Base-by-base conservation (phyloP, 2,329 filamentous ascomycete species). In the Cladophialophora bantiana region DNA sequence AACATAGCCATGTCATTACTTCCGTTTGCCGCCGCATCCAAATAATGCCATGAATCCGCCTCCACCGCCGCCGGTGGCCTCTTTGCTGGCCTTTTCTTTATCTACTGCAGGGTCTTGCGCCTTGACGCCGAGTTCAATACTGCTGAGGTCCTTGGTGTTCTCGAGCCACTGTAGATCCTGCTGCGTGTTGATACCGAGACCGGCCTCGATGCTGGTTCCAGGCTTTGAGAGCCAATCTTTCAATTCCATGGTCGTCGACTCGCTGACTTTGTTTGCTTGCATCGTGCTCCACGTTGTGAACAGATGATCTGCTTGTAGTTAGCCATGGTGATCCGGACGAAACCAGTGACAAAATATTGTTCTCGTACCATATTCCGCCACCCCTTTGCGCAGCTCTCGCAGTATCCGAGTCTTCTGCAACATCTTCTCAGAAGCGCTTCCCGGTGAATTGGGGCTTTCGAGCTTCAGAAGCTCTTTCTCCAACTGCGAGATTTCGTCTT, bases 401-500 rank as follows among this genome's bases (percentile, higher is more conserved):
- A 73, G 59, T 7, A 72, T 57, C n/a, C 65, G 66, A 13, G 66
- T 66, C 59, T 71, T 73, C 15, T 66, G 58, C 15, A 64, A 18
- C 36, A 66, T 65, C 34, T 56, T 66, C 36, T 73, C 72, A 1
- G 68, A 57, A 13, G 64, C 34, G 57, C 42, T 57, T 20, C 61
- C 66, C 4, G 36, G 20, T 7, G 64, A 58, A 12, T 53, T 63
- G 2, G 64, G 42, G 36, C 35, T 67, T 57, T 80, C 77, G 1
- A 78, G 26, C 6, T 69, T 56, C 0, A 65, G n/a, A 0, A 80
- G 70, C 10, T 75, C 57, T 7, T 76, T 62, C 65, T 80, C 78
- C 0, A 79, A 56, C 0, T 59, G 68, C 0, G 70, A 71, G 1
- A 80, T 68, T 52, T 77, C 69, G 38, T 80, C 77, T 65, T 80